A percentile compares a stretch with the other conserved stretches of the same genome.
These are phyloP conservation scores for Glycyrrhiza uralensis DNA, from an alignment of 306 rosid species.

Conservation along the genomic window DNA sequence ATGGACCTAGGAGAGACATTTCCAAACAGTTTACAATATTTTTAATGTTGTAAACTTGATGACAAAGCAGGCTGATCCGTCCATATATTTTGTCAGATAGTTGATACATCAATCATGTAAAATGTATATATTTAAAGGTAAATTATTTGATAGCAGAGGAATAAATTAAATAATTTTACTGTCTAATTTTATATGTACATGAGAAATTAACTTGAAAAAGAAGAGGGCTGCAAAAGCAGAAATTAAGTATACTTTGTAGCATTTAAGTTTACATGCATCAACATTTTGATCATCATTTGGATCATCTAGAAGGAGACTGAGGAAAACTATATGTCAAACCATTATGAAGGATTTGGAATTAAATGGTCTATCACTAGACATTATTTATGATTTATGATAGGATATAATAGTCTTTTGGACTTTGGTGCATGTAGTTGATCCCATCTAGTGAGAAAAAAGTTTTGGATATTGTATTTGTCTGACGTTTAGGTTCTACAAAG, in stretches of 20 bases:
- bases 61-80: neutral
- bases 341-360: neutral
- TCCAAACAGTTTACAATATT: neutral
- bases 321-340: neutral
- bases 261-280: slow-evolving; percentile 4
- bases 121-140: neutral
- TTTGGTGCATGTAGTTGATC: neutral
- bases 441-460: neutral
- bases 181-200: neutral
- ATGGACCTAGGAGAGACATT: neutral
- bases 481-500: neutral
- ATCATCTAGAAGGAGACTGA: neutral
- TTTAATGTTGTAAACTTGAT: neutral
- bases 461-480: neutral
- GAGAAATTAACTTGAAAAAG: slow-evolving; percentile 4
- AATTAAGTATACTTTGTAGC: slow-evolving; percentile 9
- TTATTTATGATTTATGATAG: neutral
- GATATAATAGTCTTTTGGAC: neutral
- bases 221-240: slow-evolving; percentile 5
- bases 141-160: neutral
- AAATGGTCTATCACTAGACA: neutral
- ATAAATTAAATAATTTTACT: neutral
- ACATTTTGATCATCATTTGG: slow-evolving; percentile 20
- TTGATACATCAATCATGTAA: neutral
- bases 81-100: neutral